phyloP scores from a whole-genome alignment of 441 rosid species.

The Erodium chrysanthum region DNA sequence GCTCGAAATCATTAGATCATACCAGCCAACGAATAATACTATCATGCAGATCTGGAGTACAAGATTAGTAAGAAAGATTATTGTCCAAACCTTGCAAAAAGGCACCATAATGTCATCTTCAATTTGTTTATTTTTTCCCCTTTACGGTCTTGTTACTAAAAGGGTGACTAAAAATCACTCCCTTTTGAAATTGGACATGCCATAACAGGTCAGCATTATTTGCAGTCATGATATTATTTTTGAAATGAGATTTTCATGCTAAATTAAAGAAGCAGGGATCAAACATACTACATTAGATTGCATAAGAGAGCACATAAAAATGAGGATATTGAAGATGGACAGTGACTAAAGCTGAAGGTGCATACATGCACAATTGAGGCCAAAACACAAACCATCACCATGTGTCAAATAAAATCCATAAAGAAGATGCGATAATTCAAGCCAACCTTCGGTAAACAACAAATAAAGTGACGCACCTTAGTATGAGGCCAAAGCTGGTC shows the following conservation, averaged over 20 bases:
- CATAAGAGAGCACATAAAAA: neutral
- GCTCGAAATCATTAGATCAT: neutral
- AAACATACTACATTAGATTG: neutral
- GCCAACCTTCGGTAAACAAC: neutral
- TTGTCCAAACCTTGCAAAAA: neutral
- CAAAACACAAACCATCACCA: no score
- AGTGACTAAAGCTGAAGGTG: neutral
- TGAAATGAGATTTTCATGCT: neutral
- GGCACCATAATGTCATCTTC: neutral
- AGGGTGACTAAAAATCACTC: neutral
- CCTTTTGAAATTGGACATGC: neutral
- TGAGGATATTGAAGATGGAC: neutral
- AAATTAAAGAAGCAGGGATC: neutral
- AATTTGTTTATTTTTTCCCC: neutral
- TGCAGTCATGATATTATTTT: neutral
- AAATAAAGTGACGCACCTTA: constrained; percentile 37
- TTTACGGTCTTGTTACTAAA: neutral
- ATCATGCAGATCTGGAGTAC: neutral
- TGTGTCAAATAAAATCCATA: no score
- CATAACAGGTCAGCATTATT: constrained; percentile 1
- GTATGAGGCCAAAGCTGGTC: constrained; percentile 99
- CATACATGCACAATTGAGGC: no score
- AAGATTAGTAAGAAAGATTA: neutral
- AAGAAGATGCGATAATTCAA: no score
- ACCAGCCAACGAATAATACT: neutral